Evolutionary conservation across 2,329 filamentous ascomycete genomes (phyloP).

Genomic region (Xylariomycetidae sp.): DNA sequence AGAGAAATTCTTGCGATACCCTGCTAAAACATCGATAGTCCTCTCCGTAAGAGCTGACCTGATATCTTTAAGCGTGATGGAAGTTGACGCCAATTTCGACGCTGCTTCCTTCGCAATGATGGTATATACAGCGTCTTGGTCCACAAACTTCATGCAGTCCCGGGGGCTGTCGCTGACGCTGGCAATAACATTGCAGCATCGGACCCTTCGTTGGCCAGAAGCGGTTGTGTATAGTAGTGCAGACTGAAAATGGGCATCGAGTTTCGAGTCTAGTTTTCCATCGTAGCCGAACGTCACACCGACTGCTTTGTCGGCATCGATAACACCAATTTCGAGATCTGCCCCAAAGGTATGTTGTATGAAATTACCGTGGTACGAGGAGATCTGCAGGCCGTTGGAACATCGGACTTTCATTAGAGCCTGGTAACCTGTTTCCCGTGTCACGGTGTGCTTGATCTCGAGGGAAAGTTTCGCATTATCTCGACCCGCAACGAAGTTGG

Average conservation of each 20-base stretch:
- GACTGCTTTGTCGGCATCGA: conserved; percentile 91
- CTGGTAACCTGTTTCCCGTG: conserved; percentile 89
- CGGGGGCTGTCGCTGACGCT: conserved; percentile 82
- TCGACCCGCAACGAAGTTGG: conserved; percentile 86
- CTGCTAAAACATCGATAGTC: conserved; percentile 85
- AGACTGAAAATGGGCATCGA: conserved; percentile 96
- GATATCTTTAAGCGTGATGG: conserved; percentile 75
- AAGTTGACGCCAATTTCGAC: conserved; percentile 70
- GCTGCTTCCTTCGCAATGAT: conserved; percentile 92
- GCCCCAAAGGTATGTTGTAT: conserved; percentile 92
- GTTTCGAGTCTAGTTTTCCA: conserved; percentile 92
- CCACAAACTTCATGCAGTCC: conserved; percentile 86
- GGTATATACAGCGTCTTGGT: conserved; percentile 87
- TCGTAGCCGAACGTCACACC: conserved; percentile 92
- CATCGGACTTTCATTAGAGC: conserved; percentile 98
- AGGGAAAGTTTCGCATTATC: conserved; percentile 79
- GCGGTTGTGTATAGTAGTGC: conserved; percentile 93
- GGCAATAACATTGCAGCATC: conserved; percentile 90
- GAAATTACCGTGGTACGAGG: conserved; percentile 94
- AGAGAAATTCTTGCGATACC: conserved; percentile 89
- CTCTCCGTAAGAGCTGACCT: conserved; percentile 80
- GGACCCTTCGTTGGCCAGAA: conserved; percentile 79
- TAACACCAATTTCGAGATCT: conserved; percentile 86
- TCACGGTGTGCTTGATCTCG: conserved; percentile 82
- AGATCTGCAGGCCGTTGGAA: conserved; percentile 90